These are phyloP conservation scores for Thymus quinquecostatus DNA, from an alignment of 257 asterid species.

Conservation along the genomic window DNA sequence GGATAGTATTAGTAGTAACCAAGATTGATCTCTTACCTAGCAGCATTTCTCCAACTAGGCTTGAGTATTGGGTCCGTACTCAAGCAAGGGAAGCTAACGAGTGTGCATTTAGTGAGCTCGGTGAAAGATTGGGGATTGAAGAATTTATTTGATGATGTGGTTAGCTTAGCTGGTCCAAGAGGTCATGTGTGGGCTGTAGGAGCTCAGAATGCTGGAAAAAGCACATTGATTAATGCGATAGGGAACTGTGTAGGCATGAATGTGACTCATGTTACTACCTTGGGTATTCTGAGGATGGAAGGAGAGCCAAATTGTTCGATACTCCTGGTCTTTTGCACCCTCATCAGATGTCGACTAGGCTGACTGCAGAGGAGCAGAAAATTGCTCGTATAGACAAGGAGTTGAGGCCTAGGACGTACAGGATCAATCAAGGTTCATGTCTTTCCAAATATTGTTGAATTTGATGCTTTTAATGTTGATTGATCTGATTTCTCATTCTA, in stretches of 20 bases:
- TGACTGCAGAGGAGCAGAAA: conserved; percentile 75
- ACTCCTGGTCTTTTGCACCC: conserved; percentile 95
- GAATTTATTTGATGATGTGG: conserved; percentile 80
- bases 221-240: conserved; percentile 76
- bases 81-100: conserved; percentile 73
- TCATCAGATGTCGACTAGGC: conserved; percentile 78
- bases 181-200: conserved; percentile 96
- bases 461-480: no score
- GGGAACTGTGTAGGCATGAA: conserved; percentile 66
- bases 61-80: conserved; percentile 88
- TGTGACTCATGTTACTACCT: conserved; percentile 70
- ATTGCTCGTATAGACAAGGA: conserved; percentile 64
- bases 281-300: conserved; percentile 86
- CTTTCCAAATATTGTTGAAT: not conserved
- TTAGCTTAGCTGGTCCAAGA: conserved; percentile 67
- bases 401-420: conserved; percentile 86
- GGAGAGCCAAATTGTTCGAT: conserved; percentile 87
- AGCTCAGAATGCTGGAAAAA: conserved; percentile 93
- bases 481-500: not conserved
- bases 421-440: conserved; percentile 78
- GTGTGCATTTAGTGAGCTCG: conserved; percentile 89
- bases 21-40: conserved; percentile 91
- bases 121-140: conserved; percentile 84
- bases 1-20: conserved; percentile 75
- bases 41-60: conserved; percentile 70